Conservation (phyloP, 768 basidiomycete genomes). For the Suillus subalutaceus region DNA sequence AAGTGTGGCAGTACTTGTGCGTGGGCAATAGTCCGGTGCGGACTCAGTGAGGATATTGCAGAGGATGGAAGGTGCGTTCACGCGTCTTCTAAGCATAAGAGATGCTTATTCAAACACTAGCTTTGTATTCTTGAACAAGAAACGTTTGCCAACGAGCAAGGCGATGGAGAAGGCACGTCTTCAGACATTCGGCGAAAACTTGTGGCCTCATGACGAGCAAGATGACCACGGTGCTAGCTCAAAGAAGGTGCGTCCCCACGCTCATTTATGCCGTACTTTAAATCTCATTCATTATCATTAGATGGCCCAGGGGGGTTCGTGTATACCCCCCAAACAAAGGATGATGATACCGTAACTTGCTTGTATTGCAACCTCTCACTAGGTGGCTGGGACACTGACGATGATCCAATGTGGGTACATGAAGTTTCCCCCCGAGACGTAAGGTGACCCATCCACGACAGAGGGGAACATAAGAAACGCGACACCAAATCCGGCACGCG, state of each 20-base stretch:
- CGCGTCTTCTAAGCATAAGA: background rate
- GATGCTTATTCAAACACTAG: constrained; percentile 36
- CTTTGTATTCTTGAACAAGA: constrained; percentile 58
- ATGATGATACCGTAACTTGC: constrained; percentile 84
- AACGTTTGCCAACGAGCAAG: constrained; percentile 67
- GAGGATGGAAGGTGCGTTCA: constrained; percentile 54
- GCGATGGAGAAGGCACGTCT: constrained; percentile 73
- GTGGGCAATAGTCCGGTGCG: constrained; percentile 85
- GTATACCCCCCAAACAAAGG: constrained; percentile 65
- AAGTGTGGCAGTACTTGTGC: constrained; percentile 71
- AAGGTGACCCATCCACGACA: constrained; percentile 30
- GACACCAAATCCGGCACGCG: constrained; percentile 45
- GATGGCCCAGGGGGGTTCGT: constrained; percentile 95
- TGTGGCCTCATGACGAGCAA: constrained; percentile 78
- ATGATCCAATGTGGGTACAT: constrained; percentile 81
- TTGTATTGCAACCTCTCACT: constrained; percentile 81
- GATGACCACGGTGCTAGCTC: constrained; percentile 72
- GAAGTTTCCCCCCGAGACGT: constrained; percentile 1
- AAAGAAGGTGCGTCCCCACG: constrained; percentile 51
- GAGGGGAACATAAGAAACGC: constrained; percentile 78
- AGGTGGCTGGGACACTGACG: constrained; percentile 84
- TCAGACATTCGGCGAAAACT: constrained; percentile 65
- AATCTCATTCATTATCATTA: constrained; percentile 32
- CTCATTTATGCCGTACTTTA: background rate
- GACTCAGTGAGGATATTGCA: constrained; percentile 60